Percentiles rank a stretch among this genome's conserved stretches.
Evolutionary conservation across 2,329 filamentous ascomycete genomes (phyloP).

Genomic region (Xylariales sp.): DNA sequence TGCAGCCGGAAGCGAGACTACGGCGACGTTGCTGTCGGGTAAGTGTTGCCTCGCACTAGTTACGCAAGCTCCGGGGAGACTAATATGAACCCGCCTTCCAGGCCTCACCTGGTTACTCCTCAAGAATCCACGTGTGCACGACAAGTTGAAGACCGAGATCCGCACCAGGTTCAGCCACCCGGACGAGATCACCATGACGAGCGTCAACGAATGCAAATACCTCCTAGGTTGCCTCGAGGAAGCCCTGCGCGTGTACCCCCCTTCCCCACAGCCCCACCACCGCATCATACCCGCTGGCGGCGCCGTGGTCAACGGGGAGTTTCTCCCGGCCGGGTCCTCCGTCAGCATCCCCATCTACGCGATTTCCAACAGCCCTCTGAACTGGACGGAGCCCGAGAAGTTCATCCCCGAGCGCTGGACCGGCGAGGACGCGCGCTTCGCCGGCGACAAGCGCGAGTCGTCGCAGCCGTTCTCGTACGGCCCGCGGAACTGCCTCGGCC

Average conservation of each 20-base stretch:
- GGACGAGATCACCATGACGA: conserved; percentile 51
- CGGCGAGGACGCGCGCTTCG: conserved; percentile 38
- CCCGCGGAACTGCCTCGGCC: conserved; percentile 51
- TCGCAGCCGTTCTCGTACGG: conserved; percentile 50
- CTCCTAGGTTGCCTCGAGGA: conserved; percentile 54
- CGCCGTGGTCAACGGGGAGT: conserved; percentile 33
- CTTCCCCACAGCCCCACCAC: conserved; percentile 33
- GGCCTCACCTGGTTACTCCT: conserved; percentile 40
- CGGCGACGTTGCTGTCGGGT: conserved; percentile 39
- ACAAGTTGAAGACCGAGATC: conserved; percentile 53
- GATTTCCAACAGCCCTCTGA: conserved; percentile 27
- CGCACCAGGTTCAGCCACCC: conserved; percentile 47
- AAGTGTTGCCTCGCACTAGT: background rate
- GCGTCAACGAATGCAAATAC: conserved; percentile 49
- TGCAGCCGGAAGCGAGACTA: conserved; percentile 42
- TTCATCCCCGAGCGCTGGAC: conserved; percentile 38
- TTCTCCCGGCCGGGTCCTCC: conserved; percentile 31
- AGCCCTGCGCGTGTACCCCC: conserved; percentile 54
- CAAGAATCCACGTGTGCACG: conserved; percentile 43
- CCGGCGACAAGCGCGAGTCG: conserved; percentile 45
- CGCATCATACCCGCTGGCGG: conserved; percentile 32
- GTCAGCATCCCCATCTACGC: conserved; percentile 36
- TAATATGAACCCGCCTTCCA: background rate
- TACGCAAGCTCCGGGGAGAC: background rate
- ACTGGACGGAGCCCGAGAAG: conserved; percentile 30